Percentiles rank a stretch among this genome's conserved stretches.
phyloP scores from a whole-genome alignment of 148 eudicot species.

The Nyssa sinensis region DNA sequence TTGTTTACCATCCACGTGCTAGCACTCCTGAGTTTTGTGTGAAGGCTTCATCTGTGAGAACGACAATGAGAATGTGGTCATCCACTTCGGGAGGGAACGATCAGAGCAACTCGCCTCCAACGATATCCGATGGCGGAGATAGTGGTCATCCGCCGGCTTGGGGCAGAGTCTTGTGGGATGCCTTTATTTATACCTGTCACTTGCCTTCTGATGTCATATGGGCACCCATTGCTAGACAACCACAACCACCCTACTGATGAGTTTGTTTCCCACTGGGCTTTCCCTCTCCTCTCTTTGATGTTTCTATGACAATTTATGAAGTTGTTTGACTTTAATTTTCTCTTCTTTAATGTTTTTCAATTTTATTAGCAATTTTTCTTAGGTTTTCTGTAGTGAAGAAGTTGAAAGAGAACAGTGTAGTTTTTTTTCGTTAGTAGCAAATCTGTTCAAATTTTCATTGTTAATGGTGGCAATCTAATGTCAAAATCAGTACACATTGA shows the following conservation, averaged over 20 bases:
- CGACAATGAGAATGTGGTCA: no score
- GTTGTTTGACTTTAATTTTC: neutral
- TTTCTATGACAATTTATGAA: conserved; percentile 6
- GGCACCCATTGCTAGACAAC: conserved; percentile 47
- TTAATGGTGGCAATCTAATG: neutral
- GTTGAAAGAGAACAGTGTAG: neutral
- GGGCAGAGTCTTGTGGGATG: conserved; percentile 22
- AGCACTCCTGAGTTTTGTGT: no score
- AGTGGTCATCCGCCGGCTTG: conserved; percentile 24
- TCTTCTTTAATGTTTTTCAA: neutral
- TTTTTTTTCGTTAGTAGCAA: neutral
- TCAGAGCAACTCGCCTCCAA: conserved; percentile 19
- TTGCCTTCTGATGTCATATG: conserved; percentile 36
- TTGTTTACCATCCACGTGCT: no score
- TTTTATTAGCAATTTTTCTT: neutral
- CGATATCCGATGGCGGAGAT: conserved; percentile 30
- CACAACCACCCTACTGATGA: conserved; percentile 26
- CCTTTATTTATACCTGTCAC: conserved; percentile 33
- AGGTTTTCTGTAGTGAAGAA: neutral
- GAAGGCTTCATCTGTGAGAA: no score
- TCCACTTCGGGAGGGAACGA: conserved; percentile 7
- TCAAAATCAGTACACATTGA: no score
- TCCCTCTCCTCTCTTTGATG: neutral
- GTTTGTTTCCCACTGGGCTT: neutral
- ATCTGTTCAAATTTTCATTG: neutral